These are phyloP conservation scores for Lachnellula hyalina DNA, from an alignment of 2,329 filamentous ascomycete genomes.

Conservation along the genomic window DNA sequence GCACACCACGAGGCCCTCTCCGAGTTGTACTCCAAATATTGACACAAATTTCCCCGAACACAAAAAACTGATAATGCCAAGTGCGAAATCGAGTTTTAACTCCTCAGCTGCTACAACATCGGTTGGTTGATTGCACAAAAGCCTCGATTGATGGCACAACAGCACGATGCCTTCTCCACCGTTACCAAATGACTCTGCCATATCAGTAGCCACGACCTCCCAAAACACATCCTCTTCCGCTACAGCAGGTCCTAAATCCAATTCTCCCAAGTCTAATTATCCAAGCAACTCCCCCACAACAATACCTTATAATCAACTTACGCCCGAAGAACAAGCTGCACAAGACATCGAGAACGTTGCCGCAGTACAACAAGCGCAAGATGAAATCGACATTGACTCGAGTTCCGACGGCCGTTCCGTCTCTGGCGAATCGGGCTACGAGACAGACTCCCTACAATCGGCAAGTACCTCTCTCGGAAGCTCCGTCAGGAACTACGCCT, in stretches of 20 bases:
- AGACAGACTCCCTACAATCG: conserved; percentile 22
- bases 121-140: background rate
- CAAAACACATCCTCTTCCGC: background rate
- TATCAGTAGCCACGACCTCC: conserved; percentile 9
- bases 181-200: conserved; percentile 17
- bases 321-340: conserved; percentile 13
- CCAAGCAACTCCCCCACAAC: background rate
- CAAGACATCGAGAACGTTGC: conserved; percentile 17
- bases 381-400: conserved; percentile 26
- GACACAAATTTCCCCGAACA: background rate
- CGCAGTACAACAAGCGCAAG: conserved; percentile 24
- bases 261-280: conserved; percentile 4
- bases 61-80: background rate
- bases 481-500: conserved; percentile 45
- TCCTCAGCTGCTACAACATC: background rate
- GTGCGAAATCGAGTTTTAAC: background rate
- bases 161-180: background rate
- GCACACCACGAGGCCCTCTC: background rate
- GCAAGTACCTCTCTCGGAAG: conserved; percentile 24
- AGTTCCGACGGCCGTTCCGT: conserved; percentile 11
- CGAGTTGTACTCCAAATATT: background rate
- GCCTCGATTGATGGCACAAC: background rate
- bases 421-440: conserved; percentile 26
- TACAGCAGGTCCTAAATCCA: conserved; percentile 1
- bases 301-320: conserved; percentile 6